Evolutionary conservation across 106 monocot species (phyloP).

Genomic region (Phalaenopsis aphrodite): DNA sequence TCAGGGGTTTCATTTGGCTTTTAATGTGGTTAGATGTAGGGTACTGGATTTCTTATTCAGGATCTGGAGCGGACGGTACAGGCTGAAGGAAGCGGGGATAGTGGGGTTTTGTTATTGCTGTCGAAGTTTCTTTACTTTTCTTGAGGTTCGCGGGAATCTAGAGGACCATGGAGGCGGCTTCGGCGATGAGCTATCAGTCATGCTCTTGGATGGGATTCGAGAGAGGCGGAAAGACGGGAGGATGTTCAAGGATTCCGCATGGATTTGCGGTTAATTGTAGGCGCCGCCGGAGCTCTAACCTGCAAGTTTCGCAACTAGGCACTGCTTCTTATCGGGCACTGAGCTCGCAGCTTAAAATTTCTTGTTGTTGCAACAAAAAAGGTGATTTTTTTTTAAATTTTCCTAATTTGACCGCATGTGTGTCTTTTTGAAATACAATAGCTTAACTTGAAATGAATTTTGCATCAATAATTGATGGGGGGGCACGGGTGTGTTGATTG

Average conservation of each 20-base stretch:
- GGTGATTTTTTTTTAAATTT: background rate
- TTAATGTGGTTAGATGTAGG: background rate
- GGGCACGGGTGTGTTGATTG: too few species aligned
- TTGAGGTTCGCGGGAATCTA: background rate
- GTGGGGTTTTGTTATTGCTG: background rate
- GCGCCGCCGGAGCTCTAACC: background rate
- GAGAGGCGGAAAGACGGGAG: background rate
- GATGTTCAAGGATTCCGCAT: background rate
- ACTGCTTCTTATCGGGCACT: background rate
- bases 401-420: background rate
- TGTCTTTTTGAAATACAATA: background rate
- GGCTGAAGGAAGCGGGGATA: background rate
- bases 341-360: background rate
- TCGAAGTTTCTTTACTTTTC: background rate
- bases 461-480: too few species aligned
- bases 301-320: background rate
- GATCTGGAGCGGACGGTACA: background rate
- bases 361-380: background rate
- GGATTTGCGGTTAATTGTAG: background rate
- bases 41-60: background rate
- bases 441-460: too few species aligned
- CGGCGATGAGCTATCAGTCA: constrained; percentile 3
- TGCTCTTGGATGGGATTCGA: background rate
- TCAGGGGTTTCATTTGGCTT: background rate
- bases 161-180: constrained; percentile 4